phyloP scores from a whole-genome alignment of 495 filamentous ascomycete genomes.

The Hypomontagnella submonticulosa region DNA sequence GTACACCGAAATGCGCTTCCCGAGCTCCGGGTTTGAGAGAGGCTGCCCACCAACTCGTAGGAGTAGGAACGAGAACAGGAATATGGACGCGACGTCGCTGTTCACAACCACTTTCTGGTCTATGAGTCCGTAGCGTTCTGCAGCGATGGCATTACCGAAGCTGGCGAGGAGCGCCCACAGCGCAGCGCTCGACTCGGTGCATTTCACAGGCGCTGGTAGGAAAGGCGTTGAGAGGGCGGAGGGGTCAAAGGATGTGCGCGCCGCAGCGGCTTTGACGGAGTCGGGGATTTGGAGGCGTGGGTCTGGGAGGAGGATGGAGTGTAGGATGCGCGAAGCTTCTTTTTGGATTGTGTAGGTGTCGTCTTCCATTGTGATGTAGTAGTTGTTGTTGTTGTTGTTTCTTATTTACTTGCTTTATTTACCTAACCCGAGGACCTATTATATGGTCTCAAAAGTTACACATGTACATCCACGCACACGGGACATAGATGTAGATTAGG shows the following conservation, averaged over 20 bases:
- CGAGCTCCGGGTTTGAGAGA: constrained; percentile 32
- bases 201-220: constrained; percentile 46
- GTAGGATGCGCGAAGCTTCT: constrained; percentile 45
- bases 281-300: constrained; percentile 36
- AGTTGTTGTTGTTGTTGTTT: not conserved
- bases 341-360: constrained; percentile 41
- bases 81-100: constrained; percentile 48
- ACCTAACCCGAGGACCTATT: not conserved
- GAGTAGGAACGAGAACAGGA: constrained; percentile 46
- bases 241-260: constrained; percentile 38
- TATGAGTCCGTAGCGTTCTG: constrained; percentile 35
- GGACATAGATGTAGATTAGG: too few species aligned
- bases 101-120: constrained; percentile 43
- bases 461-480: not conserved
- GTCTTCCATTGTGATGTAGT: constrained; percentile 10
- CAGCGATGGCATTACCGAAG: constrained; percentile 44
- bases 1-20: constrained; percentile 36
- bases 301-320: constrained; percentile 37
- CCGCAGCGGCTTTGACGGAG: constrained; percentile 26
- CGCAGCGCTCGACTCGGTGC: constrained; percentile 45
- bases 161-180: constrained; percentile 45
- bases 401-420: not conserved
- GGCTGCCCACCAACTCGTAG: constrained; percentile 38
- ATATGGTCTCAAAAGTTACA: too few species aligned
- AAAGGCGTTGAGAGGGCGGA: constrained; percentile 35